phyloP scores from a whole-genome alignment of 352 stramenopile genomes.

The Globisporangium cystogenes region DNA sequence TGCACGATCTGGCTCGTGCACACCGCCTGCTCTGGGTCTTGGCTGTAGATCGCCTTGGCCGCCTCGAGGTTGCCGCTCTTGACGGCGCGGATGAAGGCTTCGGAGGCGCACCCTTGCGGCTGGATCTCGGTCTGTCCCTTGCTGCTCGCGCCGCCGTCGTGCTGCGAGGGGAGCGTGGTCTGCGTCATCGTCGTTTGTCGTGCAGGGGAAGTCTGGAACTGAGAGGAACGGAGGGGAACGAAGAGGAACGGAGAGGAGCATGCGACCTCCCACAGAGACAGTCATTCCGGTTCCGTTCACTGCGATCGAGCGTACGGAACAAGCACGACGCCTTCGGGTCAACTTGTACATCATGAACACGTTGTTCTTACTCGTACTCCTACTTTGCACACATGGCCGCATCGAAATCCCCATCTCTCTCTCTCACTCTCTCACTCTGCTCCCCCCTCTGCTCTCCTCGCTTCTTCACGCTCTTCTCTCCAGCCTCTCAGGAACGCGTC shows the following conservation, averaged over 20 bases:
- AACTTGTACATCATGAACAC: neutral
- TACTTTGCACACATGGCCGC: neutral
- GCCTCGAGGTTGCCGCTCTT: conserved; percentile 1
- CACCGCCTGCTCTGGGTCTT: neutral
- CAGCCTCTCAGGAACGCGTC: neutral
- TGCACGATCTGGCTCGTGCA: conserved; percentile 4
- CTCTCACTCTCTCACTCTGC: neutral
- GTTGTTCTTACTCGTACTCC: neutral
- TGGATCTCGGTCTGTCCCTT: conserved; percentile 3
- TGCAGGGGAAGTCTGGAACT: no score
- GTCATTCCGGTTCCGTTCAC: no score
- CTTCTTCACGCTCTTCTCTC: neutral
- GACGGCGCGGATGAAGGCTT: conserved; percentile 2
- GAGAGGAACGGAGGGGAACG: no score
- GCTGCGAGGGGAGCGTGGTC: neutral
- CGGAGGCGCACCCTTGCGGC: neutral
- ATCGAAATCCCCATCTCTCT: neutral
- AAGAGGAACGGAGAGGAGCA: no score
- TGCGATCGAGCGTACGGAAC: no score
- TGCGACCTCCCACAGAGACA: no score
- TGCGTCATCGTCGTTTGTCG: neutral
- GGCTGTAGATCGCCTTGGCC: neutral
- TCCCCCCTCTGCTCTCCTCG: no score
- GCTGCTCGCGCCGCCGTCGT: neutral
- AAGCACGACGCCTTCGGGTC: no score